phyloP scores from a whole-genome alignment of 139 green algal genomes.

The Ettlia oleoabundans region DNA sequence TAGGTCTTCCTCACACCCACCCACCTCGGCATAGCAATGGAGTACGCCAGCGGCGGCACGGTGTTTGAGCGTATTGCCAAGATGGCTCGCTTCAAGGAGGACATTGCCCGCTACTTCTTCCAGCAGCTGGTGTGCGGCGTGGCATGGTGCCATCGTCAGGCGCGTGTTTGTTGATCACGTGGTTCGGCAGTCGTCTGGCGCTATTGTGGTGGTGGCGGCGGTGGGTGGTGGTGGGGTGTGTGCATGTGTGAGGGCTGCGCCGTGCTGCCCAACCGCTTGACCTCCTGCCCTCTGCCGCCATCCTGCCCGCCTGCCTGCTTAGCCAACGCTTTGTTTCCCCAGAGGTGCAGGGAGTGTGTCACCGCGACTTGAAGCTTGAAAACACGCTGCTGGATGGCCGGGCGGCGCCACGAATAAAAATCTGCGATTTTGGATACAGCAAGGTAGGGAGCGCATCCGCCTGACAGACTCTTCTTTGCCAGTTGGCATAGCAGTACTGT shows the following conservation, averaged over 20 bases:
- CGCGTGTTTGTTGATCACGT: too few relatives aligned
- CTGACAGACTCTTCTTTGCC: too few relatives aligned
- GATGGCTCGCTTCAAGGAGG: constrained; percentile 91
- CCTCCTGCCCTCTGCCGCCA: too few relatives aligned
- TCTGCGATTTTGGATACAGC: constrained; percentile 97
- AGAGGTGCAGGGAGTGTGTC: constrained; percentile 84
- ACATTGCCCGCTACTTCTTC: constrained; percentile 99
- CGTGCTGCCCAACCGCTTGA: too few relatives aligned
- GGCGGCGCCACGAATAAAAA: constrained; percentile 89
- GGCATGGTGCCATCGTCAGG: constrained; percentile 90
- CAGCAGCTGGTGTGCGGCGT: constrained; percentile 97
- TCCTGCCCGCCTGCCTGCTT: too few relatives aligned
- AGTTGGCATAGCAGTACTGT: too few relatives aligned
- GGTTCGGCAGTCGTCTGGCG: too few relatives aligned
- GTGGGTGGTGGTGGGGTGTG: too few relatives aligned
- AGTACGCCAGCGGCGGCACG: constrained; percentile 89
- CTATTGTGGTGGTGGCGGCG: too few relatives aligned
- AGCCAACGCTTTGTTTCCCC: too few relatives aligned
- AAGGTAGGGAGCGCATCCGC: too few relatives aligned
- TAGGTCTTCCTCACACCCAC: constrained; percentile 73
- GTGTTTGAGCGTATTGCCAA: constrained; percentile 96
- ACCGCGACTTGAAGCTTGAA: constrained; percentile 98
- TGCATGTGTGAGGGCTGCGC: too few relatives aligned
- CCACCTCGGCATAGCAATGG: constrained; percentile 86
- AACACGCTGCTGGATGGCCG: constrained; percentile 96